A percentile compares a stretch with the other conserved stretches of the same genome.
These are phyloP conservation scores for Cyclotella sp. DNA, from an alignment of 108 stramenopile species.

Conservation along the genomic window DNA sequence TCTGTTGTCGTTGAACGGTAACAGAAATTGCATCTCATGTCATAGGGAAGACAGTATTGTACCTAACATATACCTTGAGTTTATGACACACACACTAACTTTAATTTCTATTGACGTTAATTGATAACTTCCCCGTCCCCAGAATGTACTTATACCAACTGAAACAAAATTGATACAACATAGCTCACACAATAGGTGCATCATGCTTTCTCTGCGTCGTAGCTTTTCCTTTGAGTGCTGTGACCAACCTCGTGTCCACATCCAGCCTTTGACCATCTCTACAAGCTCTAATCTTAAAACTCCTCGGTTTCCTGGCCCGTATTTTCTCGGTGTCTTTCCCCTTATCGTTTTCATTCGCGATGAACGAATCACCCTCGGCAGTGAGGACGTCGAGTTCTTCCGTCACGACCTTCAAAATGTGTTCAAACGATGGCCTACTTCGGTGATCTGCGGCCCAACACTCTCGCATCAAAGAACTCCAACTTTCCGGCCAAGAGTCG, in stretches of 20 bases:
- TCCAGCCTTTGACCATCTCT: slow-evolving; percentile 57
- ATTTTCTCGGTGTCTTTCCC: slow-evolving; percentile 70
- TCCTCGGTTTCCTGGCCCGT: slow-evolving; percentile 64
- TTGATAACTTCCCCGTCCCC: not conserved
- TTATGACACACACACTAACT: not conserved
- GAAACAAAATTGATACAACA: slow-evolving; percentile 9
- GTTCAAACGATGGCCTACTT: slow-evolving; percentile 72
- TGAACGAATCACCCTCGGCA: slow-evolving; percentile 46
- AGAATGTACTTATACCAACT: not conserved
- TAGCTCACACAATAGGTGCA: slow-evolving; percentile 49
- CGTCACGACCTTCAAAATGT: slow-evolving; percentile 62
- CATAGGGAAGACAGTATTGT: not conserved
- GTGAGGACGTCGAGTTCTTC: slow-evolving; percentile 63
- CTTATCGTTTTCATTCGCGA: slow-evolving; percentile 46
- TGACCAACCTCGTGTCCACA: slow-evolving; percentile 71
- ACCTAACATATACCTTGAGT: not conserved
- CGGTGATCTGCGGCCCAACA: slow-evolving; percentile 68
- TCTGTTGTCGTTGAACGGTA: not conserved
- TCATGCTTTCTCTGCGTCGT: slow-evolving; percentile 45
- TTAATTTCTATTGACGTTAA: not conserved
- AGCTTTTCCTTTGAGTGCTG: slow-evolving; percentile 32
- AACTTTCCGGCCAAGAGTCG: slow-evolving; percentile 79
- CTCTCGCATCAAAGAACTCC: slow-evolving; percentile 73
- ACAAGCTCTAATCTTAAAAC: slow-evolving; percentile 52
- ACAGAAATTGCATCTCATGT: not conserved